Conservation (phyloP, 257 asterid genomes). For the Cynanchum wilfordii region DNA sequence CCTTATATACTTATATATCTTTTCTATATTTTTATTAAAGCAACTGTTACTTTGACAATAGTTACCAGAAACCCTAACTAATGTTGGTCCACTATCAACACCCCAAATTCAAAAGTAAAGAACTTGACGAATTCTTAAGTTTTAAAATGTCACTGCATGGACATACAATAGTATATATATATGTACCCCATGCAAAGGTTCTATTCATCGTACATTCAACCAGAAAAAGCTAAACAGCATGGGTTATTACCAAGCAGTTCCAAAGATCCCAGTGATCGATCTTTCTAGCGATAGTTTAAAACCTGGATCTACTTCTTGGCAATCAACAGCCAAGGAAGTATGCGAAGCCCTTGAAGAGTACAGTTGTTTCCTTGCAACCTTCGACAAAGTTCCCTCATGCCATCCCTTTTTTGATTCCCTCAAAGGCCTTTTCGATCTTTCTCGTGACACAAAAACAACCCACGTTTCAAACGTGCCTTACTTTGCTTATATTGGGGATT, state of each 20-base stretch:
- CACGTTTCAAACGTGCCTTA: not conserved
- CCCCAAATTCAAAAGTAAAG: too few relatives aligned
- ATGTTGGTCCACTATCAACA: too few relatives aligned
- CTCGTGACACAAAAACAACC: not conserved
- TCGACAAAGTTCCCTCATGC: not conserved
- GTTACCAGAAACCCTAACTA: too few relatives aligned
- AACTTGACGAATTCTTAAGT: too few relatives aligned
- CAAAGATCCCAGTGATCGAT: not conserved
- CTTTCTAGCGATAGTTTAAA: not conserved
- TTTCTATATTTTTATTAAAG: too few relatives aligned
- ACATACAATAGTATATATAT: too few relatives aligned
- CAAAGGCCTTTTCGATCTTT: not conserved
- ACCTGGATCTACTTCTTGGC: not conserved
- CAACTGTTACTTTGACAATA: too few relatives aligned
- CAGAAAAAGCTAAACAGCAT: too few relatives aligned
- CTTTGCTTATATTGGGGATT: not conserved
- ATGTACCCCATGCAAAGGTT: too few relatives aligned
- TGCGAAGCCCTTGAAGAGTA: not conserved
- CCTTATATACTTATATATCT: too few relatives aligned
- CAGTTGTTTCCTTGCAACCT: not conserved
- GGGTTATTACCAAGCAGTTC: not conserved
- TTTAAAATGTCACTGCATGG: too few relatives aligned
- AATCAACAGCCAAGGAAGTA: not conserved
- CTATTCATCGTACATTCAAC: too few relatives aligned
- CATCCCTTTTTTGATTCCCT: not conserved